phyloP scores from a whole-genome alignment of 768 basidiomycete species.

The Dioszegia crocea region DNA sequence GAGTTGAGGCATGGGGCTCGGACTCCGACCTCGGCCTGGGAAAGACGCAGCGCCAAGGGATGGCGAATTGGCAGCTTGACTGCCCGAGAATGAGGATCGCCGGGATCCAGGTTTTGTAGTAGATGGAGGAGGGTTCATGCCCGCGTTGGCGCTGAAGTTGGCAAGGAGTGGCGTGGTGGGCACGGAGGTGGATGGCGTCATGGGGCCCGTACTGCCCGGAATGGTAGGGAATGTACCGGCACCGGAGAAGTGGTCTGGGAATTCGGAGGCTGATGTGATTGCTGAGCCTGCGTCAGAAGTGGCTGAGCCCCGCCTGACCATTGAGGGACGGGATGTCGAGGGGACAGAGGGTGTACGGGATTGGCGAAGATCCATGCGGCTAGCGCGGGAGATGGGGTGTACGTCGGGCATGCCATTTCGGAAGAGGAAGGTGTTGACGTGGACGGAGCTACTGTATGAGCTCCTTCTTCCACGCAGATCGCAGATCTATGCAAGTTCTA shows the following conservation, averaged over 20 bases:
- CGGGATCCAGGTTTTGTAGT: slow-evolving; percentile 36
- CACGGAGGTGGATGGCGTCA: slow-evolving; percentile 44
- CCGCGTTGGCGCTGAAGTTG: slow-evolving; percentile 2
- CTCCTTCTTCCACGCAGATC: no score
- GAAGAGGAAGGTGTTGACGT: slow-evolving; percentile 78
- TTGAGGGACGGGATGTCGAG: slow-evolving; percentile 48
- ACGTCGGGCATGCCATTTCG: slow-evolving; percentile 80
- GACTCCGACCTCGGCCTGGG: slow-evolving; percentile 42
- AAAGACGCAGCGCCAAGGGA: slow-evolving; percentile 25
- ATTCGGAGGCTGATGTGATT: slow-evolving; percentile 57
- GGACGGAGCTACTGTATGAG: slow-evolving; percentile 62
- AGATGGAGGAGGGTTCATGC: slow-evolving; percentile 45
- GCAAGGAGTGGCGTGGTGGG: slow-evolving; percentile 38
- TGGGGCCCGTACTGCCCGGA: slow-evolving; percentile 40
- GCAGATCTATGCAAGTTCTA: no score
- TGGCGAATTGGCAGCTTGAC: slow-evolving; percentile 44
- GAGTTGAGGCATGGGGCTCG: slow-evolving; percentile 57
- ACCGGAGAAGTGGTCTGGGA: slow-evolving; percentile 53
- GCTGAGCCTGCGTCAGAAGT: slow-evolving; percentile 71
- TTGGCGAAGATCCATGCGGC: slow-evolving; percentile 54
- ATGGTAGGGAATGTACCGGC: slow-evolving; percentile 28
- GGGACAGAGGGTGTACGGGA: slow-evolving; percentile 49
- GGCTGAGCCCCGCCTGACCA: slow-evolving; percentile 67
- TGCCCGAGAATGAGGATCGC: slow-evolving; percentile 45
- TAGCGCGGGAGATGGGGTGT: slow-evolving; percentile 84